Evolutionary conservation across 2,329 filamentous ascomycete genomes (phyloP), one percentile per base, ranked within the genome.

Genomic region (Blastomyces silverae): DNA sequence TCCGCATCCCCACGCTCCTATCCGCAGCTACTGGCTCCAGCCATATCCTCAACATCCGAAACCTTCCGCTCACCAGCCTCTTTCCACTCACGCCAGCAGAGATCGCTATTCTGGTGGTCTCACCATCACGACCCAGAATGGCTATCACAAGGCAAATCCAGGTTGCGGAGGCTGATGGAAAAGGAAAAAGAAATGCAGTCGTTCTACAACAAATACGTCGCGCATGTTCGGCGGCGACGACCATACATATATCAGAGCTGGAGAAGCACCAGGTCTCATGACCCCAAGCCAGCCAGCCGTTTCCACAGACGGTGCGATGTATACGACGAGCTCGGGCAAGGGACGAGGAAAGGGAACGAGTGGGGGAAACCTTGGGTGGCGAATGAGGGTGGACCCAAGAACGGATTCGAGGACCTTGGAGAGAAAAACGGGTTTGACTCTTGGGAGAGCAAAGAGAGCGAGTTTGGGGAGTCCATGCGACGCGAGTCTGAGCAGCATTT

Each of bases 401-500:
- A 57, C 15, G 28, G 53, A 22, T 57, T 57, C 20, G 53, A 57
- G 20, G 53, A 57, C 13, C 8, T 17, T 39, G 31, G 53, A 57
- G 53, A 37, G 53, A 25, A 58, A 25, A 42, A 58, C 8, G 37
- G n/a, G 1, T 58, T 39, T n/a, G n/a, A 44, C 13, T 58, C 56
- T 25, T 25, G 37, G 37, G 56, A 25, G 2, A 13, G 34, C 13
- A 58, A 28, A 58, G 37, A 58, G 10, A 1, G 22, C n/a, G 58
- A 61, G 3, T 48, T 28, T 61, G 42, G 25, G 17, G 44, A 61
- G 42, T 46, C 39, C 25, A n/a, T 50, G 37, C 25, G 44, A 31
- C 39, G 28, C 17, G 58, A 61, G 15, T 66, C 70, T 31, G 68
- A 72, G 13, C 65, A 68, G 15, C 72, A 77, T 70, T 77, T 79